These are phyloP conservation scores for Myriangium duriaei DNA, from an alignment of 2,329 filamentous ascomycete genomes.

Conservation along the genomic window DNA sequence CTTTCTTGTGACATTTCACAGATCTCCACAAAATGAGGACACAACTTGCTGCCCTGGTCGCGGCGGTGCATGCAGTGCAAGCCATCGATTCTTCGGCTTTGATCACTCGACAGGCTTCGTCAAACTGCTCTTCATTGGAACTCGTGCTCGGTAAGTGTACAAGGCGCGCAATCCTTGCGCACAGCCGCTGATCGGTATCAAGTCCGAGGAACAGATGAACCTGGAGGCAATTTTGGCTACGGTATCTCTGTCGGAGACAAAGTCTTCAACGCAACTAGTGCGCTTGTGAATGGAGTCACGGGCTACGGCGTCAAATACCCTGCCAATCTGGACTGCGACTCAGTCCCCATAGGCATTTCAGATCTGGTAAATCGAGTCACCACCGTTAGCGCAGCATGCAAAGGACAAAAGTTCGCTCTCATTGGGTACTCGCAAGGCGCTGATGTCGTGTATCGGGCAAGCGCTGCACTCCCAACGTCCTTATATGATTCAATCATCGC, in stretches of 20 bases:
- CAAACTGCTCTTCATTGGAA: background rate
- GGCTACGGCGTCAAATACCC: slow-evolving; percentile 8
- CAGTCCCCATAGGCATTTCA: slow-evolving; percentile 2
- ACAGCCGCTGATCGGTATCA: background rate
- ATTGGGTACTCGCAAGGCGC: slow-evolving; percentile 10
- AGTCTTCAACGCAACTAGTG: background rate
- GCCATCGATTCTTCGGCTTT: too few relatives aligned
- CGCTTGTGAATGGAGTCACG: slow-evolving; percentile 3
- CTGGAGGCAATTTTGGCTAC: background rate
- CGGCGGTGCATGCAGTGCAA: background rate
- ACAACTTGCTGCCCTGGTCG: background rate
- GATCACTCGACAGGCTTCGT: background rate
- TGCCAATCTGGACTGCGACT: slow-evolving; percentile 7
- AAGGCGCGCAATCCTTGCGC: too few relatives aligned
- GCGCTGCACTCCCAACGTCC: slow-evolving; percentile 1
- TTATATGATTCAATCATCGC: slow-evolving; percentile 6
- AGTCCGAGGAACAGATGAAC: background rate
- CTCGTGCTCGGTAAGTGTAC: background rate
- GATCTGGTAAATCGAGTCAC: slow-evolving; percentile 5
- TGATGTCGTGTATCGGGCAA: slow-evolving; percentile 5
- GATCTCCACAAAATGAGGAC: too few relatives aligned
- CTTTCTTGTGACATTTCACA: background rate
- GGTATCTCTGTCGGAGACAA: background rate
- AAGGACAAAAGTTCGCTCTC: slow-evolving; percentile 7
- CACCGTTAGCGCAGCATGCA: slow-evolving; percentile 1